Percentiles rank a stretch among this genome's conserved stretches.
Conservation (phyloP, 2,329 filamentous ascomycete species). For the Cladosporium austrohemisphaericum region DNA sequence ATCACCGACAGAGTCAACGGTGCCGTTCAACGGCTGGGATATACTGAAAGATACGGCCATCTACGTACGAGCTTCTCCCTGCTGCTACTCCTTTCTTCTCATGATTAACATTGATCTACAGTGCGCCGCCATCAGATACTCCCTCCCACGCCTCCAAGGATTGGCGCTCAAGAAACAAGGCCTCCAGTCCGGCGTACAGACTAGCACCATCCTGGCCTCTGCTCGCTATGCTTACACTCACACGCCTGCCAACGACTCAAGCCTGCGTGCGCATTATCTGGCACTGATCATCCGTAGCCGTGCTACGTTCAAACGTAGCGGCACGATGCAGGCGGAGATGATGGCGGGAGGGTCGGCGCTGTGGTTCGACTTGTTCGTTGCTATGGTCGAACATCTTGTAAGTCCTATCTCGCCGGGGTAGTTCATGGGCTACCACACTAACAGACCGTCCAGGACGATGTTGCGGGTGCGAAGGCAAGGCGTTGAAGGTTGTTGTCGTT, state of each 20-base stretch:
- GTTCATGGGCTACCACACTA: not conserved
- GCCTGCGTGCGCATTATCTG: constrained; percentile 83
- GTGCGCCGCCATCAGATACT: constrained; percentile 81
- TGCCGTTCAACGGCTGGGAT: constrained; percentile 63
- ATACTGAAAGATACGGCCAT: constrained; percentile 86
- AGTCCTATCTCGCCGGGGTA: constrained; percentile 33
- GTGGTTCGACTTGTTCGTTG: constrained; percentile 92
- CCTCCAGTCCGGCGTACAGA: constrained; percentile 77
- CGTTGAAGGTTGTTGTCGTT: not conserved
- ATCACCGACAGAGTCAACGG: constrained; percentile 46
- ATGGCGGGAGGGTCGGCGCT: constrained; percentile 72
- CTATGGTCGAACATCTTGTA: constrained; percentile 86
- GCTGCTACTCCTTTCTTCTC: not conserved
- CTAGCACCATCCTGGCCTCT: constrained; percentile 77
- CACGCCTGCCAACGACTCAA: constrained; percentile 87
- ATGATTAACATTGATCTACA: constrained; percentile 18
- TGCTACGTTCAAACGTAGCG: constrained; percentile 85
- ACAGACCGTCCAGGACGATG: constrained; percentile 4
- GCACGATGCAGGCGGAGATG: constrained; percentile 96
- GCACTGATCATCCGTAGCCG: constrained; percentile 87
- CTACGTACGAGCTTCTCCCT: constrained; percentile 55
- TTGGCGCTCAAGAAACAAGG: constrained; percentile 85
- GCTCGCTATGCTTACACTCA: constrained; percentile 87
- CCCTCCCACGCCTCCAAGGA: constrained; percentile 77
- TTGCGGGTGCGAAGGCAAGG: not conserved